Percentiles rank a stretch among this genome's conserved stretches.
These are phyloP conservation scores for Xylariales sp. DNA, from an alignment of 2,329 filamentous ascomycete genomes.

Conservation along the genomic window DNA sequence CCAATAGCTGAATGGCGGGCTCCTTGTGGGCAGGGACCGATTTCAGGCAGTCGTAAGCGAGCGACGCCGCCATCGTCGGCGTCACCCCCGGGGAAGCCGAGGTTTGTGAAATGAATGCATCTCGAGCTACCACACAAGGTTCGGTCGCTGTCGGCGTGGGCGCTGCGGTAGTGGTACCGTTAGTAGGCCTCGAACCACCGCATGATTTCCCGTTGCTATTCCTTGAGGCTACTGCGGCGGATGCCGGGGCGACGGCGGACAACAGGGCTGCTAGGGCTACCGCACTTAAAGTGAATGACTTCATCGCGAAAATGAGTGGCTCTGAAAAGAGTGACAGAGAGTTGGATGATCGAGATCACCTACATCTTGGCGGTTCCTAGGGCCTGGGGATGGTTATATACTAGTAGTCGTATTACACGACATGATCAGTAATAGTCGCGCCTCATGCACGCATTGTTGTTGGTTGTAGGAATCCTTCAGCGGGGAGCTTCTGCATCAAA, in stretches of 20 bases:
- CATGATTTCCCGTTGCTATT: slow-evolving; percentile 20
- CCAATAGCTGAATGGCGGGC: slow-evolving; percentile 30
- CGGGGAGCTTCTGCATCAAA: slow-evolving; percentile 11
- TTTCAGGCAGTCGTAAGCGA: slow-evolving; percentile 31
- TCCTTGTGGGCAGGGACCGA: slow-evolving; percentile 32
- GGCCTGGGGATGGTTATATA: background rate
- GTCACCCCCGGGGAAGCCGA: slow-evolving; percentile 14
- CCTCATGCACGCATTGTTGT: background rate
- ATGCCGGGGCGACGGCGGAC: slow-evolving; percentile 15
- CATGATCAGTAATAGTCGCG: slow-evolving; percentile 20
- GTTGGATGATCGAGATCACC: slow-evolving; percentile 22
- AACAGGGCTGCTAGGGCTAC: slow-evolving; percentile 14
- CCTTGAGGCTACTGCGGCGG: slow-evolving; percentile 5
- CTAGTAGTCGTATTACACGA: background rate
- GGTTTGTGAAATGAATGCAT: slow-evolving; percentile 27
- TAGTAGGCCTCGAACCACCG: slow-evolving; percentile 8
- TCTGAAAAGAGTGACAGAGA: slow-evolving; percentile 32
- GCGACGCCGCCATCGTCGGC: slow-evolving; percentile 31
- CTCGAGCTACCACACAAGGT: slow-evolving; percentile 32
- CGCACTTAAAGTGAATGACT: slow-evolving; percentile 17
- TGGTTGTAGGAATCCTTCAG: background rate
- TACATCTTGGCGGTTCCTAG: background rate
- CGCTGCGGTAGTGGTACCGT: slow-evolving; percentile 12
- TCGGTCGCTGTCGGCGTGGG: slow-evolving; percentile 29
- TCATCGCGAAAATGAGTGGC: slow-evolving; percentile 27